These are phyloP conservation scores for Chenopodium quinoa DNA, from an alignment of 148 eudicot genomes.

Conservation along the genomic window DNA sequence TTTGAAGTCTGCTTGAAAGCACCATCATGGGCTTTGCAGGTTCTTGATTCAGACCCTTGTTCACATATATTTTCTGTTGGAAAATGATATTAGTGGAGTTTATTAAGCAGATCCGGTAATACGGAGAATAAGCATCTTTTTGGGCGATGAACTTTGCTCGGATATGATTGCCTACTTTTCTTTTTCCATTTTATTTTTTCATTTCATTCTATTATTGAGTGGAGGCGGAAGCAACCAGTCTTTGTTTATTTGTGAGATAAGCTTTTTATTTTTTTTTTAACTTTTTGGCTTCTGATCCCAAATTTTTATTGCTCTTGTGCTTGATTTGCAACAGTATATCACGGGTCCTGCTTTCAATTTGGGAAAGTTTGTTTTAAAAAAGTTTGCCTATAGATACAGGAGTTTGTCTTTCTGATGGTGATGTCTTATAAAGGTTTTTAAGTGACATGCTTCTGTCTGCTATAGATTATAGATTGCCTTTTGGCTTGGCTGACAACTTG, in stretches of 20 bases:
- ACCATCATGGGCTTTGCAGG: constrained; percentile 96
- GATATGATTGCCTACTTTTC: neutral
- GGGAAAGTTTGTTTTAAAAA: neutral
- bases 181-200: no score
- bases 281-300: neutral
- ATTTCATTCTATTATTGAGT: no score
- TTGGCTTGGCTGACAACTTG: neutral
- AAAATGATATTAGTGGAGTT: neutral
- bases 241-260: neutral
- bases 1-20: constrained; percentile 90
- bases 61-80: neutral
- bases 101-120: neutral
- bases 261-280: neutral
- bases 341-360: neutral
- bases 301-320: neutral
- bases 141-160: neutral
- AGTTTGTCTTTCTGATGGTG: neutral
- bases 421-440: neutral
- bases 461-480: neutral
- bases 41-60: constrained; percentile 25
- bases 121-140: neutral
- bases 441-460: neutral
- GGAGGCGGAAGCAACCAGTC: neutral
- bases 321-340: neutral
- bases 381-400: neutral